These are phyloP conservation scores for Zangia roseola DNA, from an alignment of 768 basidiomycete genomes.

Conservation along the genomic window DNA sequence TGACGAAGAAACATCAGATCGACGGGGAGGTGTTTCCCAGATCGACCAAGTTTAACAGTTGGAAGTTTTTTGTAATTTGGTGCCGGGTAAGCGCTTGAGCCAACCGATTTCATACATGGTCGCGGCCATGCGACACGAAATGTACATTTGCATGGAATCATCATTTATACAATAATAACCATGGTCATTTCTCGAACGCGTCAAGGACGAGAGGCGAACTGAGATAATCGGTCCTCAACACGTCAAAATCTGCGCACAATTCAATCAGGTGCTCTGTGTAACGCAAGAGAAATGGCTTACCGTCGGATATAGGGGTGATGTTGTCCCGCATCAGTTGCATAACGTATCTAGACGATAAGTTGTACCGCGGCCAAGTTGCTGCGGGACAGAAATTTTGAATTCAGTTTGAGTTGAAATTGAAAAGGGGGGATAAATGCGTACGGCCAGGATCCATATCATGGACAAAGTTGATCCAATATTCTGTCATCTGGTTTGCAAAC, in stretches of 20 bases:
- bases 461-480: constrained; percentile 58
- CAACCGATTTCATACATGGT: no score
- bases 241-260: constrained; percentile 3
- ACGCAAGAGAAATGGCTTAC: constrained; percentile 26
- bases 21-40: no score
- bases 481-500: constrained; percentile 48
- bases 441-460: constrained; percentile 55
- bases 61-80: no score
- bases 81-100: no score
- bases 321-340: constrained; percentile 53
- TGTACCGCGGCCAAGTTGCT: constrained; percentile 46
- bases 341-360: constrained; percentile 32
- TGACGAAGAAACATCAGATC: no score
- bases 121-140: no score
- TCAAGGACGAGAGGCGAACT: constrained; percentile 10
- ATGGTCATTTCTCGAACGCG: constrained; percentile 18
- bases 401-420: neutral
- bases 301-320: constrained; percentile 52
- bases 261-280: neutral
- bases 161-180: no score
- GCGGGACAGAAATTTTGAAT: no score
- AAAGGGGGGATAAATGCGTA: constrained; percentile 26
- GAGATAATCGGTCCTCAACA: constrained; percentile 13
- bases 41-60: no score
- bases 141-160: no score